These are phyloP conservation scores for Aschersonia sp. DNA, from an alignment of 2,329 filamentous ascomycete genomes.

Conservation along the genomic window DNA sequence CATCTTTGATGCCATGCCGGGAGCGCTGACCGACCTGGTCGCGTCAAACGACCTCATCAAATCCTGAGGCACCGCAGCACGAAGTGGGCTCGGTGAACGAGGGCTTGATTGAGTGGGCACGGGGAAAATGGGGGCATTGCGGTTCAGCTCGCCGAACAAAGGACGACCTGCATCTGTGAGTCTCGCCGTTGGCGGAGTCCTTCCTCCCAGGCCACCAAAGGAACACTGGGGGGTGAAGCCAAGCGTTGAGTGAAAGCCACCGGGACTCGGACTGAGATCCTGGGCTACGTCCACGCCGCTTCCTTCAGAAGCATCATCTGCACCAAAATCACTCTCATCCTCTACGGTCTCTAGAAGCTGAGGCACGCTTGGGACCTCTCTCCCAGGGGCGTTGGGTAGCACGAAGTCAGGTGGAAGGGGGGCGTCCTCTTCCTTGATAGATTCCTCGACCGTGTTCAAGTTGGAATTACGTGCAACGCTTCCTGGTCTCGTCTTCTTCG, in stretches of 20 bases:
- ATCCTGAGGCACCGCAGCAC: slow-evolving; percentile 38
- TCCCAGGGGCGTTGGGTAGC: slow-evolving; percentile 14
- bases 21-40: slow-evolving; percentile 43
- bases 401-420: slow-evolving; percentile 25
- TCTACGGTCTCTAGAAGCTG: slow-evolving; percentile 26
- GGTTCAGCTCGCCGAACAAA: slow-evolving; percentile 40
- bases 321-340: slow-evolving; percentile 22
- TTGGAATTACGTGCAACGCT: slow-evolving; percentile 24
- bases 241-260: slow-evolving; percentile 28
- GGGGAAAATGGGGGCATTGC: slow-evolving; percentile 36
- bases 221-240: slow-evolving; percentile 43
- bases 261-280: slow-evolving; percentile 40
- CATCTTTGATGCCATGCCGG: slow-evolving; percentile 41
- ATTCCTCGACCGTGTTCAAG: slow-evolving; percentile 13
- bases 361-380: slow-evolving; percentile 17
- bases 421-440: slow-evolving; percentile 18
- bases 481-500: slow-evolving; percentile 2
- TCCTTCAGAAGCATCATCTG: slow-evolving; percentile 36
- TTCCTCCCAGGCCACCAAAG: slow-evolving; percentile 34
- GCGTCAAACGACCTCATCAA: slow-evolving; percentile 29
- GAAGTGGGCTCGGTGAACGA: slow-evolving; percentile 58
- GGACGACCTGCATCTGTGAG: slow-evolving; percentile 18
- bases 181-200: slow-evolving; percentile 13
- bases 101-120: slow-evolving; percentile 42
- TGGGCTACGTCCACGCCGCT: slow-evolving; percentile 52